Conservation (phyloP, 192 early-diverging fungal species). For the Jimgerdemannia lactiflua region DNA sequence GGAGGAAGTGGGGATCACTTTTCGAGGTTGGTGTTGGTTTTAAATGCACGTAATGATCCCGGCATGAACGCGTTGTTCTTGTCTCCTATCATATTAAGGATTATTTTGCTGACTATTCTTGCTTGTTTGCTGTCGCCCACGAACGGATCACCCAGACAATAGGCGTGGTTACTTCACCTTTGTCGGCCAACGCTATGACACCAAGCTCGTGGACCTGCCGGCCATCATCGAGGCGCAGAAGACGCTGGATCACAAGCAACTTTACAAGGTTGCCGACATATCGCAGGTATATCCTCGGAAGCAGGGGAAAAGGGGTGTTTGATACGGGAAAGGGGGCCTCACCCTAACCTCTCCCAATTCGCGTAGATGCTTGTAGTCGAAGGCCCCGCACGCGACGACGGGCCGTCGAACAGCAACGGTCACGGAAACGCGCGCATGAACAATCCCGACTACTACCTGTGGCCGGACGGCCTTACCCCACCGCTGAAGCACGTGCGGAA, state of each 20-base stretch:
- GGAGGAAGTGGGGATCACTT: constrained; percentile 22
- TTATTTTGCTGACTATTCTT: background rate
- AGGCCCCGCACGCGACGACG: constrained; percentile 16
- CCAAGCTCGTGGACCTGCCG: constrained; percentile 80
- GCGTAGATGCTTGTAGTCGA: constrained; percentile 55
- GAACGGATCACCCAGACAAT: constrained; percentile 31
- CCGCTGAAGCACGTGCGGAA: constrained; percentile 76
- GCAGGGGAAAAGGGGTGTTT: background rate
- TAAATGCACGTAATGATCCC: constrained; percentile 1
- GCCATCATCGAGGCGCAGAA: constrained; percentile 86
- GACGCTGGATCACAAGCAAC: constrained; percentile 80
- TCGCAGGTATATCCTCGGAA: constrained; percentile 60
- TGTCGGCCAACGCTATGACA: constrained; percentile 48
- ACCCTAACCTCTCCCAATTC: background rate
- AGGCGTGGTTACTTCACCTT: constrained; percentile 59
- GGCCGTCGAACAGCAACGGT: constrained; percentile 8
- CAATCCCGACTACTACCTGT: constrained; percentile 61
- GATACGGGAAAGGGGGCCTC: too few relatives aligned
- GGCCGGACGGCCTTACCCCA: constrained; percentile 77
- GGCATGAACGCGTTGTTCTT: background rate
- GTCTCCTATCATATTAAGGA: background rate
- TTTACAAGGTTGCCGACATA: constrained; percentile 85
- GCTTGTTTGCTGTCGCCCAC: background rate
- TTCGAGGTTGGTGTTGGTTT: constrained; percentile 33
- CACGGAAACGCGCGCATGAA: constrained; percentile 12